A percentile compares a stretch with the other conserved stretches of the same genome.
These are phyloP conservation scores for Diaporthe batatas DNA, from an alignment of 2,329 filamentous ascomycete species.

Conservation along the genomic window DNA sequence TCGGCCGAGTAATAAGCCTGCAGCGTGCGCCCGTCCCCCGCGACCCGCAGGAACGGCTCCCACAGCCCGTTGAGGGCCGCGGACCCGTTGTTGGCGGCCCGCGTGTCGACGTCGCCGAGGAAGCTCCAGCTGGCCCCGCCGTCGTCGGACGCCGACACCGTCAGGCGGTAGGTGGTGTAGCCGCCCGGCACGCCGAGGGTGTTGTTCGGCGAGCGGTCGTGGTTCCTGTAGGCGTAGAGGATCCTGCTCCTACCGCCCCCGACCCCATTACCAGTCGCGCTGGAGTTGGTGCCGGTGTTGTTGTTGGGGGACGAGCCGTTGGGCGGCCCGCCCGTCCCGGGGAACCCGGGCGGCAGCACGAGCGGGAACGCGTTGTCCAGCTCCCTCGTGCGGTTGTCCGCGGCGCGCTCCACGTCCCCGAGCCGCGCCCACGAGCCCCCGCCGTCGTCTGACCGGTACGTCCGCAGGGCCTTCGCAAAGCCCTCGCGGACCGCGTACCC, in stretches of 20 bases:
- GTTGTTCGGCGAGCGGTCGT: conserved; percentile 45
- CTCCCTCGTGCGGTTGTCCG: conserved; percentile 46
- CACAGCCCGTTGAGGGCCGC: conserved; percentile 54
- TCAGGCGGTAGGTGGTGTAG: conserved; percentile 57
- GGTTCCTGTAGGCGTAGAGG: conserved; percentile 50
- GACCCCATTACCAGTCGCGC: fast-evolving
- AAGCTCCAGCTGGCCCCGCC: conserved; percentile 54
- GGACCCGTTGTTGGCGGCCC: conserved; percentile 39
- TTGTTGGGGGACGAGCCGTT: neutral
- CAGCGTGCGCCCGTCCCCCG: conserved; percentile 52
- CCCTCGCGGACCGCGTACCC: conserved; percentile 49
- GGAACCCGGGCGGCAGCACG: conserved; percentile 18
- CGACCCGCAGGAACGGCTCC: conserved; percentile 60
- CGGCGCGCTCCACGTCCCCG: conserved; percentile 41
- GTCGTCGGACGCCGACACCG: conserved; percentile 57
- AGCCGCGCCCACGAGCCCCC: conserved; percentile 48
- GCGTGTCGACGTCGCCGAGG: conserved; percentile 49
- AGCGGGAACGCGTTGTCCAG: conserved; percentile 52
- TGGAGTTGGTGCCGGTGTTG: neutral
- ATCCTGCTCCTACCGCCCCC: conserved; percentile 29
- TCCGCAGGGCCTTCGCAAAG: conserved; percentile 46
- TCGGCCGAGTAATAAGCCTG: conserved; percentile 61
- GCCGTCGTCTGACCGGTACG: conserved; percentile 47
- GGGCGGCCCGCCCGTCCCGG: neutral
- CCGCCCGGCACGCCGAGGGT: conserved; percentile 31